Evolutionary conservation across 176 grass and related monocot genomes (phyloP).

Genomic region (Hordeum marinum): DNA sequence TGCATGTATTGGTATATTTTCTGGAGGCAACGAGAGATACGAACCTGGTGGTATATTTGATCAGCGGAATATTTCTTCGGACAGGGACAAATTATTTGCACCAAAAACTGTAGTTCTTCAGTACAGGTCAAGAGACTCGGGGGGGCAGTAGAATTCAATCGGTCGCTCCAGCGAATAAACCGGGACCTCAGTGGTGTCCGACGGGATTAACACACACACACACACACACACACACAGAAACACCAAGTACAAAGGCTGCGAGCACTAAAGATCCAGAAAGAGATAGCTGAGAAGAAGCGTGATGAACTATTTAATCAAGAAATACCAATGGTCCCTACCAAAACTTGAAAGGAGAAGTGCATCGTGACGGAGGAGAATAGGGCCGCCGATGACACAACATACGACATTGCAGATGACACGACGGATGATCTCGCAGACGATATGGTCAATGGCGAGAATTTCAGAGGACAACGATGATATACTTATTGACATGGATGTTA

Average conservation of each 20-base stretch:
- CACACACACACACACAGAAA: no score
- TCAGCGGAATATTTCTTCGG: no score
- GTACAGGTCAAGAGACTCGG: no score
- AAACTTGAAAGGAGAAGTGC: not conserved
- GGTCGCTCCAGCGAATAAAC: not conserved
- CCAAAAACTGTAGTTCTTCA: no score
- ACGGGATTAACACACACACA: no score
- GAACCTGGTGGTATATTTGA: no score
- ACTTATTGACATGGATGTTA: not conserved
- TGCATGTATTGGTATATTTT: no score
- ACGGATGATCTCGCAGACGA: not conserved
- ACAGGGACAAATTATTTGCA: no score
- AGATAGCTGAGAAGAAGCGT: not conserved
- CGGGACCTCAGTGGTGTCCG: no score
- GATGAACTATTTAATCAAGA: not conserved
- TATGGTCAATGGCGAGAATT: not conserved
- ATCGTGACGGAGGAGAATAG: not conserved
- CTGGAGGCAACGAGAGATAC: no score
- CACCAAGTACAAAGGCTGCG: not conserved
- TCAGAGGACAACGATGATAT: not conserved
- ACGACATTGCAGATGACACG: not conserved
- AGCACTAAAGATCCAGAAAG: not conserved
- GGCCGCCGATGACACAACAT: not conserved
- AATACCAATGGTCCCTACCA: not conserved
- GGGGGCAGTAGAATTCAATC: not conserved